These are phyloP conservation scores for Xylaria sp. DNA, from an alignment of 2,329 filamentous ascomycete genomes.

Conservation along the genomic window DNA sequence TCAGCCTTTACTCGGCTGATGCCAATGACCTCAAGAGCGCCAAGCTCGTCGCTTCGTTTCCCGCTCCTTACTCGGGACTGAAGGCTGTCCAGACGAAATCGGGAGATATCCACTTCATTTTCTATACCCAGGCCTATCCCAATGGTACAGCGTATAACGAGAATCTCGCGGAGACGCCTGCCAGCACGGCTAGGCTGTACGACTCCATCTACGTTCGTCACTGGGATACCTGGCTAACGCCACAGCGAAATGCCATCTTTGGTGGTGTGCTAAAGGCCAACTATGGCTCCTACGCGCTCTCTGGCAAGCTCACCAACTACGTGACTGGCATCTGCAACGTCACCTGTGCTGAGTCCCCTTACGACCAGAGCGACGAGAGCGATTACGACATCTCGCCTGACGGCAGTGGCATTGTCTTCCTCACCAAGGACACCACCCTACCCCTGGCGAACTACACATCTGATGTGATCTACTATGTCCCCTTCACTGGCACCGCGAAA, in stretches of 20 bases:
- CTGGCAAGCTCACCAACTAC: constrained; percentile 50
- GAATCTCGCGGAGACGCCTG: constrained; percentile 56
- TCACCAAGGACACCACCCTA: constrained; percentile 65
- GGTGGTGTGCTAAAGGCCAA: constrained; percentile 60
- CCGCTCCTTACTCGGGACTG: constrained; percentile 53
- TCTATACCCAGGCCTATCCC: constrained; percentile 63
- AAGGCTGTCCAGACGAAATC: constrained; percentile 49
- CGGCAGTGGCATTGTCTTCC: constrained; percentile 61
- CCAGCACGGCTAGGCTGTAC: constrained; percentile 65
- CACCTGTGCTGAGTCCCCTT: constrained; percentile 55
- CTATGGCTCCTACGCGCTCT: constrained; percentile 45
- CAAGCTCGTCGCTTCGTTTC: constrained; percentile 51
- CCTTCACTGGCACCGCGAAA: constrained; percentile 47
- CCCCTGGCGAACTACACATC: constrained; percentile 65
- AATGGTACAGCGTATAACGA: constrained; percentile 69
- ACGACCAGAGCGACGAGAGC: constrained; percentile 63
- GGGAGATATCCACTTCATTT: constrained; percentile 53
- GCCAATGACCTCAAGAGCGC: constrained; percentile 44
- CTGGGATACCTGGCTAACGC: constrained; percentile 67
- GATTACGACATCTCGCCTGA: constrained; percentile 67
- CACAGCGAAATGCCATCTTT: constrained; percentile 68
- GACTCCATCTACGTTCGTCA: constrained; percentile 67
- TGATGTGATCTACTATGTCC: constrained; percentile 50
- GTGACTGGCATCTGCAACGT: constrained; percentile 51
- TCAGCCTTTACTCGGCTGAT: constrained; percentile 54